Evolutionary conservation across 306 rosid species (phyloP).

Genomic region (Trifolium dubium): DNA sequence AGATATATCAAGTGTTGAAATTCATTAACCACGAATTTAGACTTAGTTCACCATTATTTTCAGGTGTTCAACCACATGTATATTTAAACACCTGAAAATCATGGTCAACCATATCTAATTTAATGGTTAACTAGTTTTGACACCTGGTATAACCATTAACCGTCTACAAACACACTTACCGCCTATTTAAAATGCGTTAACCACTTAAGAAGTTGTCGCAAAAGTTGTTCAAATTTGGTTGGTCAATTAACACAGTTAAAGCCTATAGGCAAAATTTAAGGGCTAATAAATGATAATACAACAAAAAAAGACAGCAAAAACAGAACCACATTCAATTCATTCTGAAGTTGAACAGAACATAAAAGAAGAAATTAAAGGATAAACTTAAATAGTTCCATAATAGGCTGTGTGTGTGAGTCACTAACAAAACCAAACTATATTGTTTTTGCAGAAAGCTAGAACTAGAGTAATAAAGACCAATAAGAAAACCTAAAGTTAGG

Average conservation of each 20-base stretch:
- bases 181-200: neutral
- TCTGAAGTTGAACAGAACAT: slow-evolving; percentile 45
- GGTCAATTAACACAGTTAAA: neutral
- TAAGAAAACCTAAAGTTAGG: too few relatives aligned
- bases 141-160: neutral
- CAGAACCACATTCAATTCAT: slow-evolving; percentile 44
- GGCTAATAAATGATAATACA: slow-evolving; percentile 57
- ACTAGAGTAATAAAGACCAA: slow-evolving; percentile 28
- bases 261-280: slow-evolving; percentile 39
- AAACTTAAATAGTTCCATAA: slow-evolving; percentile 52
- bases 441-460: slow-evolving; percentile 31
- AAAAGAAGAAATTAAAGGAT: slow-evolving; percentile 47
- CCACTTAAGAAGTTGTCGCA: neutral
- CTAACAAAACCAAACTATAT: slow-evolving; percentile 35
- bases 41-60: neutral
- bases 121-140: neutral
- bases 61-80: neutral
- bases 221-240: neutral
- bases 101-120: neutral
- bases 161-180: neutral
- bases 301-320: slow-evolving; percentile 55
- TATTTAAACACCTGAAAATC: neutral
- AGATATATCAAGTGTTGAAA: neutral
- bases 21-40: neutral
- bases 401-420: slow-evolving; percentile 35